Conservation (phyloP, 2,329 filamentous ascomycete species). For the Hymenoscyphus scutula region DNA sequence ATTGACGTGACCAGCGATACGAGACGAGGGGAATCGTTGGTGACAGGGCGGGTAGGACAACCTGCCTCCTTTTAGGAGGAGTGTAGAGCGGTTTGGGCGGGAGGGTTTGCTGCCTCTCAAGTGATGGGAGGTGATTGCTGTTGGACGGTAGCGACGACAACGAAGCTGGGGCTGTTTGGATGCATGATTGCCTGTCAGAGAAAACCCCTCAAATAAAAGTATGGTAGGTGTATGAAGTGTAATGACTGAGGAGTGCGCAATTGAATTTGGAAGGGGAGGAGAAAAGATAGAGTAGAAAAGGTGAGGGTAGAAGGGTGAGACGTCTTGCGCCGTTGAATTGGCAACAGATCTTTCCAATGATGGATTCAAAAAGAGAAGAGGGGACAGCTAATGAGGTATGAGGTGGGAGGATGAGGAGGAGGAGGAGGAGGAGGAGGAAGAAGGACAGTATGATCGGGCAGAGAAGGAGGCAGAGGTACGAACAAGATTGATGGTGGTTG, state of each 20-base stretch:
- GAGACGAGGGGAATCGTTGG: constrained; percentile 5
- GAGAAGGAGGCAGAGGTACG: constrained; percentile 31
- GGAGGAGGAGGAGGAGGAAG: constrained; percentile 9
- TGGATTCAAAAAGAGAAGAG: constrained; percentile 23
- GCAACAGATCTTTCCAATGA: constrained; percentile 19
- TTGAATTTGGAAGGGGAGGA: not conserved
- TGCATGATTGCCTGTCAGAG: constrained; percentile 40
- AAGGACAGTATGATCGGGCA: constrained; percentile 15
- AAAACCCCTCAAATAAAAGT: constrained; percentile 32
- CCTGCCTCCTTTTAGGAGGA: constrained; percentile 21
- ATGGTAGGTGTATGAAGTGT: constrained; percentile 12
- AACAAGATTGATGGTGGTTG: constrained; percentile 33
- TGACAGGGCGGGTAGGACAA: constrained; percentile 18
- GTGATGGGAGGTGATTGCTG: constrained; percentile 33
- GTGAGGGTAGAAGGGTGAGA: constrained; percentile 24
- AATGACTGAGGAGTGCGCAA: constrained; percentile 18
- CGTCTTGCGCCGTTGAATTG: constrained; percentile 24
- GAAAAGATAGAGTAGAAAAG: constrained; percentile 22
- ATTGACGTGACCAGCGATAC: constrained; percentile 6
- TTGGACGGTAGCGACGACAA: constrained; percentile 23
- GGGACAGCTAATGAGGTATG: constrained; percentile 14
- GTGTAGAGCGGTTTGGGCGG: constrained; percentile 15
- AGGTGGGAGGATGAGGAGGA: not conserved
- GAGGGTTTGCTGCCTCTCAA: constrained; percentile 32
- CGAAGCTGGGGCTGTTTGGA: constrained; percentile 37